Evolutionary conservation across 73 alveolate genomes (phyloP), one percentile per base, ranked within the genome.

Genomic region (Blepharisma japonicum): DNA sequence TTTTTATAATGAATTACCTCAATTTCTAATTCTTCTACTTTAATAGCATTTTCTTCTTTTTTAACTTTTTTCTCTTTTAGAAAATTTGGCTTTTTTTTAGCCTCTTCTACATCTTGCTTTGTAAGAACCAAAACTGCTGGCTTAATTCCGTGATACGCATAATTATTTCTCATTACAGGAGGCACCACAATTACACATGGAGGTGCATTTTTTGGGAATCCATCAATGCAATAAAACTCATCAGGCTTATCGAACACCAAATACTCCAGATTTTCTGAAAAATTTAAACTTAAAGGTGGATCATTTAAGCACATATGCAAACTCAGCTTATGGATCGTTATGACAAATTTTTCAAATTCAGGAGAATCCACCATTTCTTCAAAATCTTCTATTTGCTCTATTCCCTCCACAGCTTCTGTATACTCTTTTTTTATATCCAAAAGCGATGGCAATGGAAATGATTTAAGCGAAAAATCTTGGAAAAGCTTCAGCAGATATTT

Each of bases 61-160:
- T 32, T 32, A 32, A 32, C 42, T 32, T 32, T 32, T 32, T 32
- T 32, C 42, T 32, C 42, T 32, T 32, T 32, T 3, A 32, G 42
- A 3, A 32, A 32, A 32, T 32, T 32, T 32, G 42, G 42, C 42
- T 3, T 32, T 32, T 32, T 32, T 32, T 32, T 32, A 32, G 42
- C 42, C 3, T 32, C 42, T 32, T 32, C 42, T 32, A 32, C 42
- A 32, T 32, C 42, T 32, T 77, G 55, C 51, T 77, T 78, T 4
- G 83, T 48, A n/a, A 78, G 72, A 6, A 78, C 45, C 27, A 80
- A 47, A 6, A 80, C 87, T 68, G 82, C 47, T 7, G 83, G 87
- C 47, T 80, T 80, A n/a, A 68, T 80, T 4, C 87, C 87, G 0
- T 84, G 45, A 49, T 68, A 68, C 39, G 38, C 20, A 39, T 46